A percentile compares a stretch with the other conserved stretches of the same genome.
Conservation (phyloP, 768 basidiomycete genomes). For the Kwoniella heveanensis region DNA sequence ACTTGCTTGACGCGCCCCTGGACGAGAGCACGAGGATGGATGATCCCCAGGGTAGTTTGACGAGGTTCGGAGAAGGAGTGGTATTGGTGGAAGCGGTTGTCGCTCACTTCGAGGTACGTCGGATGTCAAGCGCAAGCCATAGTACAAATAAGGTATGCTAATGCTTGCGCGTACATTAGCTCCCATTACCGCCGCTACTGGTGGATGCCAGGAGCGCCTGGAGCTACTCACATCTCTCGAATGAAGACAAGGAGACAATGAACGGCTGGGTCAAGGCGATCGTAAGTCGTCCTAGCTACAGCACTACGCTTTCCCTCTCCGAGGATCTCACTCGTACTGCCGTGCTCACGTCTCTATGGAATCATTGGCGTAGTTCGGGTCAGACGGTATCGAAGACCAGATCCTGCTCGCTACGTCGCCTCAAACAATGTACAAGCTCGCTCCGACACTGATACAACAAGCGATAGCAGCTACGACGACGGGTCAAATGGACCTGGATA, state of each 20-base stretch:
- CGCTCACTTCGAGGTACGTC: constrained; percentile 30
- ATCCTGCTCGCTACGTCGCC: constrained; percentile 53
- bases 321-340: neutral
- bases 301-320: no score
- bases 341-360: neutral
- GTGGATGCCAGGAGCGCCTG: constrained; percentile 29
- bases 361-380: constrained; percentile 45
- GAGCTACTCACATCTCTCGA: constrained; percentile 24
- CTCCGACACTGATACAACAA: constrained; percentile 56
- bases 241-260: constrained; percentile 29
- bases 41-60: constrained; percentile 52
- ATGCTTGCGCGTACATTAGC: constrained; percentile 7
- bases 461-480: constrained; percentile 51
- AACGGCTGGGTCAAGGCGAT: constrained; percentile 54
- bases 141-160: neutral
- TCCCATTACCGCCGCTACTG: constrained; percentile 34
- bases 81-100: constrained; percentile 39
- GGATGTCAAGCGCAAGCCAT: neutral
- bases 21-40: constrained; percentile 35
- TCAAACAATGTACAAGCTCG: constrained; percentile 51
- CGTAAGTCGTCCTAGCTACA: no score
- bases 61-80: constrained; percentile 48
- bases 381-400: constrained; percentile 55
- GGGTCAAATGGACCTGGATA: constrained; percentile 55
- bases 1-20: constrained; percentile 25